Base-by-base conservation (phyloP, 768 basidiomycete genomes). In the Antrodiella citrinella region DNA sequence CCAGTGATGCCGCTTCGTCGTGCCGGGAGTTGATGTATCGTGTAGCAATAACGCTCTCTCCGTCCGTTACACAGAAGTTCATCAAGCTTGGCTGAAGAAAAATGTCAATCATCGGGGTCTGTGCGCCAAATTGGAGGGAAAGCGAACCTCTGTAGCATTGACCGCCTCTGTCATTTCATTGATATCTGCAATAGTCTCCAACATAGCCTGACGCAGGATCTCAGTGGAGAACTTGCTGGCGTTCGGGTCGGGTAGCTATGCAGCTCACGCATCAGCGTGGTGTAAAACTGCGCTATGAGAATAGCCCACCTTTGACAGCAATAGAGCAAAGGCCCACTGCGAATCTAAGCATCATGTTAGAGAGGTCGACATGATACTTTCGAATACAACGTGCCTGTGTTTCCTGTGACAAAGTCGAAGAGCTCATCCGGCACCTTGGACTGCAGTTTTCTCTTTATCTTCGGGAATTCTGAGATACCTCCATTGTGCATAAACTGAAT, bases 11-110 rank as follows among this genome's bases (percentile, higher is more conserved):
- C 2, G 94, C 94, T 65, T 96, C 93, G 53, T 94, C 89, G 7
- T 81, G 82, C 48, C 83, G 79, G 0, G 92, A 95, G 0, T 91
- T 92, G 46, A 99, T 91, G 66, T 99, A 98, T 44, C 96, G 78
- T 9, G 94, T 95, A 5, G 87, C 95, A 20, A 99, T 79, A 4
- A 99, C 90, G 51, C 86, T 90, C 59, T 89, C 81, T 4, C 96
- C 96, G 63, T 99, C 96, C 3, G 93, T 94, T 24, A 98, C 86
- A 58, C 91, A 94, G 63, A 95, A 99, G 63, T 98, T 98, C 84
- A 93, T 78, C 48, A 94, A 68, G 59, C 87, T 89, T 12, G 92
- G 94, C 81, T 91, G 56, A 7, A 50, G 48, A n/a, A n/a, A n/a
- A n/a, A n/a, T n/a, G n/a, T n/a, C n/a, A n/a, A n/a, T n/a, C n/a